Conservation (phyloP, 495 filamentous ascomycete species). For the Tuber magnatum region DNA sequence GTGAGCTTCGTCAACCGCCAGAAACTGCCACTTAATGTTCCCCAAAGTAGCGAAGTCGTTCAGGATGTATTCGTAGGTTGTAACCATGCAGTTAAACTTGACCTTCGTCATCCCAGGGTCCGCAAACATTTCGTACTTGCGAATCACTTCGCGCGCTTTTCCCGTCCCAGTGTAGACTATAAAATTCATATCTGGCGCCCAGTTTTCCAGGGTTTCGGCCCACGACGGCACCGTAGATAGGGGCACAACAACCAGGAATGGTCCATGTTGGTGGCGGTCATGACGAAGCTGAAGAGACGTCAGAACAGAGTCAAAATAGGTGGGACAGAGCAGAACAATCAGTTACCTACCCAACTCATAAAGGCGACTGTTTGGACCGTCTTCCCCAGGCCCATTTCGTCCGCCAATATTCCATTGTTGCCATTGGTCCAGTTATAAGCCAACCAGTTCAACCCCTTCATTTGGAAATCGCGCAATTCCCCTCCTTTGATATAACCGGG, state of each 20-base stretch:
- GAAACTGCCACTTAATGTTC: slow-evolving; percentile 91
- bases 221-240: slow-evolving; percentile 94
- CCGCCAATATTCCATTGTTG: slow-evolving; percentile 90
- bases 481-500: slow-evolving; percentile 79
- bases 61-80: slow-evolving; percentile 91
- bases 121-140: slow-evolving; percentile 77
- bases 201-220: slow-evolving; percentile 94
- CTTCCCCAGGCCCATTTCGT: slow-evolving; percentile 98
- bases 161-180: slow-evolving; percentile 91
- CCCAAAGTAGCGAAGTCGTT: slow-evolving; percentile 68
- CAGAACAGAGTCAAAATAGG: slow-evolving; percentile 14
- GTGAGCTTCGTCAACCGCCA: slow-evolving; percentile 94
- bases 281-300: slow-evolving; percentile 61
- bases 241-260: slow-evolving; percentile 91
- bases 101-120: slow-evolving; percentile 73
- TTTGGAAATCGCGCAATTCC: slow-evolving; percentile 84
- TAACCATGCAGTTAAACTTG: slow-evolving; percentile 92
- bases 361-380: slow-evolving; percentile 97
- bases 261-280: slow-evolving; percentile 78
- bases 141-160: slow-evolving; percentile 69
- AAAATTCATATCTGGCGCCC: slow-evolving; percentile 94
- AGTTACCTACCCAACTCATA: slow-evolving; percentile 63
- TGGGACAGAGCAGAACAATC: slow-evolving; percentile 3
- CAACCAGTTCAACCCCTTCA: slow-evolving; percentile 88
- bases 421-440: slow-evolving; percentile 87